phyloP scores from a whole-genome alignment of 1,284 basidiomycete species.

The Fomitopsis pinicola region DNA sequence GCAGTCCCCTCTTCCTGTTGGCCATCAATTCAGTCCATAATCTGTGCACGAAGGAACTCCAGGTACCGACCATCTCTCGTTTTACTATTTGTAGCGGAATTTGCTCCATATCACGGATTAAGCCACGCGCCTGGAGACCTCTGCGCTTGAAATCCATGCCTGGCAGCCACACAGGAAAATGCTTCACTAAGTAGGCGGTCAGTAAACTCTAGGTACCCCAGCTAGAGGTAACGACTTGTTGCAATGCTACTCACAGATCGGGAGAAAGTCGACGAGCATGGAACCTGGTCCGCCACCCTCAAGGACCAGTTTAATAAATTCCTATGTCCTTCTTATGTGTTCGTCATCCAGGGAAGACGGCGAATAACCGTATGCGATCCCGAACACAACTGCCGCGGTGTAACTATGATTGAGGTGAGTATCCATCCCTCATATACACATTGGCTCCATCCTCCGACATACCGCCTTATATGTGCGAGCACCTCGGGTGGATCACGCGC shows the following conservation, averaged over 20 bases:
- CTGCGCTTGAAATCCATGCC: slow-evolving; percentile 6
- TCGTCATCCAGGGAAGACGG: slow-evolving; percentile 13
- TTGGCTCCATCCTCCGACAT: background rate
- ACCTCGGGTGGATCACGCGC: background rate
- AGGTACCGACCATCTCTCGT: background rate
- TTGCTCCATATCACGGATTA: background rate
- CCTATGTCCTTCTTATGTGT: slow-evolving; percentile 1
- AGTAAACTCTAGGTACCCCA: background rate
- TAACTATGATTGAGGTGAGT: slow-evolving; percentile 9
- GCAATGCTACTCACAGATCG: slow-evolving; percentile 13
- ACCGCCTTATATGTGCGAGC: background rate
- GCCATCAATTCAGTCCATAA: no score
- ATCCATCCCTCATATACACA: background rate
- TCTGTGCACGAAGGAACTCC: background rate
- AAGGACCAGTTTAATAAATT: background rate
- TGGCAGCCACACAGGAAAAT: slow-evolving; percentile 14
- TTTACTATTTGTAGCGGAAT: background rate
- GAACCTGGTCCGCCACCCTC: slow-evolving; percentile 12
- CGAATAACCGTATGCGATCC: slow-evolving; percentile 25
- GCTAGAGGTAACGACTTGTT: background rate
- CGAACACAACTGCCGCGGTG: slow-evolving; percentile 18
- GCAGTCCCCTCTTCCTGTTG: no score
- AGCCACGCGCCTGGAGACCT: background rate
- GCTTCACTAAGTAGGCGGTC: background rate
- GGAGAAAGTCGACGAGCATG: slow-evolving; percentile 20